A percentile compares a stretch with the other conserved stretches of the same genome.
Conservation (phyloP, 805 yeast genomes). For the Kazachstania martiniae region DNA sequence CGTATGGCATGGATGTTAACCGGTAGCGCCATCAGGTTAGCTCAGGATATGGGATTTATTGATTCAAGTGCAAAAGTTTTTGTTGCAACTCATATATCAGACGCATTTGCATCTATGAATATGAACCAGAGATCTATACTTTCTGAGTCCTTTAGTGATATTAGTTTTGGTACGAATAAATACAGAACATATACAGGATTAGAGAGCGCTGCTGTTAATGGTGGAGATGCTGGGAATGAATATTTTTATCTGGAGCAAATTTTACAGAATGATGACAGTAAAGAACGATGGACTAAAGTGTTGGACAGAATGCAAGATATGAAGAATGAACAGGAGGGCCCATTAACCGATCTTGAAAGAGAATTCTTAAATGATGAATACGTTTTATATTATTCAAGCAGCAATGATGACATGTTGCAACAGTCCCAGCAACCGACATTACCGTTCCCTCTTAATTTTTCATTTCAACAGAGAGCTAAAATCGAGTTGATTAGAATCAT, state of each 20-base stretch:
- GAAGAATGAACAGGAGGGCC: slow-evolving; percentile 4
- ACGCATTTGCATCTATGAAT: slow-evolving; percentile 72
- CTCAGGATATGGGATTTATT: slow-evolving; percentile 77
- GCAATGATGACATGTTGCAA: slow-evolving; percentile 4
- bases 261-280: slow-evolving; percentile 14
- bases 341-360: slow-evolving; percentile 16
- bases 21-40: slow-evolving; percentile 76
- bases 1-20: slow-evolving; percentile 91
- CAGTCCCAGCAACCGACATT: slow-evolving; percentile 3
- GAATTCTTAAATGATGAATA: slow-evolving; percentile 28
- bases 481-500: slow-evolving; percentile 69
- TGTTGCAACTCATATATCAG: slow-evolving; percentile 77
- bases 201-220: too few relatives aligned
- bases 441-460: slow-evolving; percentile 38
- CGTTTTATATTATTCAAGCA: slow-evolving; percentile 16
- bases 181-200: neutral
- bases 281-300: slow-evolving; percentile 17
- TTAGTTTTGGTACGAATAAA: slow-evolving; percentile 28
- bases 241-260: slow-evolving; percentile 23
- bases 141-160: slow-evolving; percentile 58
- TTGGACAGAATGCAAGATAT: slow-evolving; percentile 8
- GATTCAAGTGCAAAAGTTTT: slow-evolving; percentile 63
- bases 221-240: slow-evolving; percentile 24
- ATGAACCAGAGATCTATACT: slow-evolving; percentile 72
- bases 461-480: slow-evolving; percentile 60